phyloP scores from a whole-genome alignment of 352 stramenopile species.

The Phytophthora cryptogea region DNA sequence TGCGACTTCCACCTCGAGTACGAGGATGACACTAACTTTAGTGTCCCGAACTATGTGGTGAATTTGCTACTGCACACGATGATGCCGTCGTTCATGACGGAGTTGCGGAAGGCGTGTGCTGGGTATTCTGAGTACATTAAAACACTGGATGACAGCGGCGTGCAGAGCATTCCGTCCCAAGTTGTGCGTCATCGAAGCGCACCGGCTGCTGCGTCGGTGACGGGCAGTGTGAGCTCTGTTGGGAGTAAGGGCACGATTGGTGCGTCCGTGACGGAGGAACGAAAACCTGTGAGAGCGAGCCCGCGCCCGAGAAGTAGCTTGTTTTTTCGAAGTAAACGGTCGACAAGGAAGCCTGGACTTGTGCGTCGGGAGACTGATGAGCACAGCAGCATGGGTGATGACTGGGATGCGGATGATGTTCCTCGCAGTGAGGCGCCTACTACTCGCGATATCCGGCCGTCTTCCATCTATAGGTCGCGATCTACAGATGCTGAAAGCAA shows the following conservation, averaged over 20 bases:
- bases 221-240: constrained; percentile 13
- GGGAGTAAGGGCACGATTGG: constrained; percentile 17
- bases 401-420: constrained; percentile 24
- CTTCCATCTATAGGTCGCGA: constrained; percentile 6
- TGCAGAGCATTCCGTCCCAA: constrained; percentile 53
- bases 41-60: constrained; percentile 71
- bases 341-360: constrained; percentile 24
- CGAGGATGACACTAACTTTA: constrained; percentile 81
- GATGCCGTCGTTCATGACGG: constrained; percentile 67
- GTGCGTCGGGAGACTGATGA: constrained; percentile 23
- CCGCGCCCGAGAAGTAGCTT: constrained; percentile 20
- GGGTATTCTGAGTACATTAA: constrained; percentile 59
- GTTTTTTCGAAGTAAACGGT: constrained; percentile 25
- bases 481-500: constrained; percentile 18
- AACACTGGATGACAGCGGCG: constrained; percentile 42
- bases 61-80: constrained; percentile 57
- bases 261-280: constrained; percentile 21
- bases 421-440: constrained; percentile 26
- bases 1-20: constrained; percentile 82
- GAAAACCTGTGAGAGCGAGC: constrained; percentile 23
- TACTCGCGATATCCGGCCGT: constrained; percentile 9
- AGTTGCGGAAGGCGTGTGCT: constrained; percentile 59
- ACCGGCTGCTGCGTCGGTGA: constrained; percentile 14
- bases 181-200: constrained; percentile 45
- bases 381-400: constrained; percentile 25